Conservation (phyloP, 2,329 filamentous ascomycete species). For the Ambrosiella cleistominuta region DNA sequence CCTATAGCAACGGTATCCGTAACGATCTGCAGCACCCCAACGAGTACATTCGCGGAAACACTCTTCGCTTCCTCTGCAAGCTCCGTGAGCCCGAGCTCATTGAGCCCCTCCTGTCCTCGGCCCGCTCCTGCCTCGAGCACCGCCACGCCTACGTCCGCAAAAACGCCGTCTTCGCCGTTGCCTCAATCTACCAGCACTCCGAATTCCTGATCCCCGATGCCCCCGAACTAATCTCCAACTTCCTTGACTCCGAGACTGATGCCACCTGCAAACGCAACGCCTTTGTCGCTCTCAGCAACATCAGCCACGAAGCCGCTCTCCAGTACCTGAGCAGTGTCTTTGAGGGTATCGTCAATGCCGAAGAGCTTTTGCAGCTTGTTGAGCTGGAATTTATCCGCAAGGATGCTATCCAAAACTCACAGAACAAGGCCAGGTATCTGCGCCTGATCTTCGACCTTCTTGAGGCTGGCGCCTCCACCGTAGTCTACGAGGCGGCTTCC, state of each 20-base stretch:
- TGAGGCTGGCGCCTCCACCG: conserved; percentile 81
- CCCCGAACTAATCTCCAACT: conserved; percentile 73
- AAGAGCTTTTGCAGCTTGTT: conserved; percentile 81
- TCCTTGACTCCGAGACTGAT: conserved; percentile 81
- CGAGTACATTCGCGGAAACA: conserved; percentile 96
- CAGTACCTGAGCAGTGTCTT: conserved; percentile 78
- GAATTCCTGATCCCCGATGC: conserved; percentile 89
- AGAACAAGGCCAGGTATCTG: conserved; percentile 91
- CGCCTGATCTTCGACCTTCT: conserved; percentile 91
- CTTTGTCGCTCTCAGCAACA: conserved; percentile 75
- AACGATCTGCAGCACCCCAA: conserved; percentile 96
- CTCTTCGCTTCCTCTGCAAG: conserved; percentile 94
- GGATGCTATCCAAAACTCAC: conserved; percentile 82
- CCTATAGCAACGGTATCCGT: conserved; percentile 75
- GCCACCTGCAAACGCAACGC: conserved; percentile 96
- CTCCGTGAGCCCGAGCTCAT: conserved; percentile 89
- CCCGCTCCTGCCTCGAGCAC: conserved; percentile 82
- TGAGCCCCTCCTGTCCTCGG: conserved; percentile 84
- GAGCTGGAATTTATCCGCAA: conserved; percentile 96
- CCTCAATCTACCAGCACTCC: conserved; percentile 81
- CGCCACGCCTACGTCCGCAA: conserved; percentile 96
- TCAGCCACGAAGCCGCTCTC: conserved; percentile 84
- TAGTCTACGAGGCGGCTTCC: conserved; percentile 93
- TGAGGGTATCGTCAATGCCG: conserved; percentile 82
- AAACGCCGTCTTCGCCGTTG: conserved; percentile 88